Evolutionary conservation across 495 filamentous ascomycete genomes (phyloP).

Genomic region (Glarea lozoyensis): DNA sequence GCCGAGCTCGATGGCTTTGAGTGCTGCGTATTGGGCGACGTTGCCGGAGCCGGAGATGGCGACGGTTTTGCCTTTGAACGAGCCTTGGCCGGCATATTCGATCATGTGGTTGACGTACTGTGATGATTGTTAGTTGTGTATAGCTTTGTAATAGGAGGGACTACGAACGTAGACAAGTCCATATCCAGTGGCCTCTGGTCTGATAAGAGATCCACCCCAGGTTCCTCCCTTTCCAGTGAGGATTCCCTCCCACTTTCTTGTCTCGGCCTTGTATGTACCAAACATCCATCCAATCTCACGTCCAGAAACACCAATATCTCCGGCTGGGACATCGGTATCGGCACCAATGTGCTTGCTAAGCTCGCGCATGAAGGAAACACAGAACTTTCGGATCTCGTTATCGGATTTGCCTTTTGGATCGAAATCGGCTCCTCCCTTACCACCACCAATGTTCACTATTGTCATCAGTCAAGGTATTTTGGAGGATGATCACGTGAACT

Average conservation of each 20-base stretch:
- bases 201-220: conserved; percentile 92
- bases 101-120: conserved; percentile 93
- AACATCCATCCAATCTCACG: conserved; percentile 94
- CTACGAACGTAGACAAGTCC: conserved; percentile 71
- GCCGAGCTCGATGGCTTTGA: conserved; percentile 95
- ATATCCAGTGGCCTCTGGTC: conserved; percentile 95
- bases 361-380: conserved; percentile 91
- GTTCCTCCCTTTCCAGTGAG: conserved; percentile 88
- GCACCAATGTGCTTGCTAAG: conserved; percentile 92
- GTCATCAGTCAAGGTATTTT: conserved; percentile 1
- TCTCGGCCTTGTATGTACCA: conserved; percentile 83
- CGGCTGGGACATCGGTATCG: conserved; percentile 89
- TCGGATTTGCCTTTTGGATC: conserved; percentile 99
- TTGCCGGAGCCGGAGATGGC: conserved; percentile 97
- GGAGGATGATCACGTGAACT: conserved; percentile 29
- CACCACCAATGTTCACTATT: conserved; percentile 87
- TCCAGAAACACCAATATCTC: conserved; percentile 86
- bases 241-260: conserved; percentile 88
- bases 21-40: conserved; percentile 94
- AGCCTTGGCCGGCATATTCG: conserved; percentile 75
- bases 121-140: conserved; percentile 5
- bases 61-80: conserved; percentile 85
- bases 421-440: conserved; percentile 97
- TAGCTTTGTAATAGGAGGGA: conserved; percentile 13
- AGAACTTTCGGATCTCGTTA: conserved; percentile 96